phyloP scores from a whole-genome alignment of 805 yeast genomes.

The Hanseniaspora lachancei region DNA sequence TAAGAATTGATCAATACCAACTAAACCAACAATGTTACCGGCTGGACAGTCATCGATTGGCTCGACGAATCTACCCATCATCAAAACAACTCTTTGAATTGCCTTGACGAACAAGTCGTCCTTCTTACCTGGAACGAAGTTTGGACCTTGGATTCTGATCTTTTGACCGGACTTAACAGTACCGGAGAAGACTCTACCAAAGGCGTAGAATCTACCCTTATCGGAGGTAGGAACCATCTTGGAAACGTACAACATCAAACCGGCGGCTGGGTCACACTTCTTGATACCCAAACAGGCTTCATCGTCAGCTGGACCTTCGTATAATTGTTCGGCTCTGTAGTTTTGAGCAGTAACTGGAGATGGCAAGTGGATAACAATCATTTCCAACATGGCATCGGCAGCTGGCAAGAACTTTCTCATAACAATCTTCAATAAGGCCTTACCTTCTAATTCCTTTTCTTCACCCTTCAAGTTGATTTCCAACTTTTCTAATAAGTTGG shows the following conservation, averaged over 20 bases:
- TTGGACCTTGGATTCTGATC: slow-evolving; percentile 99
- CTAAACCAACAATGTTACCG: slow-evolving; percentile 99
- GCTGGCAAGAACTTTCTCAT: slow-evolving; percentile 99
- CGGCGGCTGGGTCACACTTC: slow-evolving; percentile 97
- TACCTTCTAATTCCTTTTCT: slow-evolving; percentile 97
- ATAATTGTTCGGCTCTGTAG: slow-evolving; percentile 98
- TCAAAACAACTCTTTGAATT: slow-evolving; percentile 95
- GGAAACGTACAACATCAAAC: slow-evolving; percentile 97
- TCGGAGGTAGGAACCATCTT: slow-evolving; percentile 99
- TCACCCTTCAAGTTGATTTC: slow-evolving; percentile 89
- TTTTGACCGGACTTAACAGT: slow-evolving; percentile 97
- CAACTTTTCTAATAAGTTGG: slow-evolving; percentile 80
- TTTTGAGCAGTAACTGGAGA: slow-evolving; percentile 98
- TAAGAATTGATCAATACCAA: slow-evolving; percentile 99
- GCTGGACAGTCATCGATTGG: slow-evolving; percentile 99
- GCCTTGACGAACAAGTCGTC: slow-evolving; percentile 94
- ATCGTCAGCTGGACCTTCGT: slow-evolving; percentile 97
- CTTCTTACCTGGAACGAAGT: slow-evolving; percentile 97
- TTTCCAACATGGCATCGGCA: slow-evolving; percentile 97
- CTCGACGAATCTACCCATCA: slow-evolving; percentile 99
- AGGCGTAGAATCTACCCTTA: slow-evolving; percentile 99
- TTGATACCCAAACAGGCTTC: slow-evolving; percentile 81
- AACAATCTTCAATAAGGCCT: slow-evolving; percentile 93
- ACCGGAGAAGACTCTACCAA: slow-evolving; percentile 99
- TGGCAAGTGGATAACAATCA: slow-evolving; percentile 97